A percentile compares a stretch with the other conserved stretches of the same genome.
These are phyloP conservation scores for Dioszegia hungarica DNA, from an alignment of 768 basidiomycete genomes.

Conservation along the genomic window DNA sequence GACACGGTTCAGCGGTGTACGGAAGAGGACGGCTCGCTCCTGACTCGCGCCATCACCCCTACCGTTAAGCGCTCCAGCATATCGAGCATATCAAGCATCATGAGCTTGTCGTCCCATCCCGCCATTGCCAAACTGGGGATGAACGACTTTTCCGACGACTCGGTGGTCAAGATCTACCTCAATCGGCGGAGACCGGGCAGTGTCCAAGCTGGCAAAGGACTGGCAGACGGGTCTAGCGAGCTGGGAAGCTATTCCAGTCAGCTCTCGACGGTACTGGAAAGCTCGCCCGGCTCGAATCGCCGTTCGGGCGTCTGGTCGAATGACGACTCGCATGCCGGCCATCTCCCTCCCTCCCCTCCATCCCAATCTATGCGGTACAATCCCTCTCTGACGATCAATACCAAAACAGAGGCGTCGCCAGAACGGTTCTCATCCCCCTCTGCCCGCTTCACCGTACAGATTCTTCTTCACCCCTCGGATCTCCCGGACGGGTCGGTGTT, in stretches of 20 bases:
- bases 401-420: slow-evolving; percentile 25
- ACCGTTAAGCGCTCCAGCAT: slow-evolving; percentile 90
- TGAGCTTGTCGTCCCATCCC: slow-evolving; percentile 86
- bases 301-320: slow-evolving; percentile 7
- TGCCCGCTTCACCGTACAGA: slow-evolving; percentile 74
- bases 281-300: slow-evolving; percentile 51
- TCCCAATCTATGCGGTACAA: slow-evolving; percentile 20
- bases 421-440: slow-evolving; percentile 60
- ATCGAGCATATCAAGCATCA: slow-evolving; percentile 87
- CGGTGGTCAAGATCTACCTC: slow-evolving; percentile 92
- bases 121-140: slow-evolving; percentile 89
- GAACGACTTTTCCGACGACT: slow-evolving; percentile 98
- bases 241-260: slow-evolving; percentile 38
- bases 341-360: background rate
- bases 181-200: slow-evolving; percentile 57
- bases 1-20: slow-evolving; percentile 58
- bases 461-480: slow-evolving; percentile 82
- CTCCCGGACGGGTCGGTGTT: slow-evolving; percentile 92
- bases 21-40: slow-evolving; percentile 54
- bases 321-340: background rate
- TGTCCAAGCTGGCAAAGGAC: too few relatives aligned
- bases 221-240: slow-evolving; percentile 25
- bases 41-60: slow-evolving; percentile 18
- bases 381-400: slow-evolving; percentile 30
- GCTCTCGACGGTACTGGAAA: slow-evolving; percentile 48